phyloP scores from a whole-genome alignment of 2,329 filamentous ascomycete species.

The Aspergillus tanneri region DNA sequence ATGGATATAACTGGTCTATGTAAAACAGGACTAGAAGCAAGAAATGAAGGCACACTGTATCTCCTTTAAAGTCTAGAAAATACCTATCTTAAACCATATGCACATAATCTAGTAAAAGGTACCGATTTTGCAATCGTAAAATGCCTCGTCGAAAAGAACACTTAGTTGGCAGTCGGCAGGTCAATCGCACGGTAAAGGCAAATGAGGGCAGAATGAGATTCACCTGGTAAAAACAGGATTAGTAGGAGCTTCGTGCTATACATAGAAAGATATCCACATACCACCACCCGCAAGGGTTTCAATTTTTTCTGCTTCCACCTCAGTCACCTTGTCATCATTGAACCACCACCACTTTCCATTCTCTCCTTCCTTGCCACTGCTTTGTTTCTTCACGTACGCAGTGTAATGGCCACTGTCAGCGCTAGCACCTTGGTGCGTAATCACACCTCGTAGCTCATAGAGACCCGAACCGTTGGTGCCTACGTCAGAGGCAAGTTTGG shows the following conservation, averaged over 20 bases:
- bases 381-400: conserved; percentile 92
- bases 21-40: background rate
- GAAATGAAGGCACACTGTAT: background rate
- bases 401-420: conserved; percentile 99
- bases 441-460: conserved; percentile 89
- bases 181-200: conserved; percentile 53
- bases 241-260: conserved; percentile 16
- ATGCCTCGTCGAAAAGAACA: background rate
- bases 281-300: conserved; percentile 85
- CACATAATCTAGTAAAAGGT: conserved; percentile 1
- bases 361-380: conserved; percentile 70
- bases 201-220: conserved; percentile 53
- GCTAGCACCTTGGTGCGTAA: conserved; percentile 94
- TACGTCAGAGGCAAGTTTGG: conserved; percentile 70
- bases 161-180: conserved; percentile 44
- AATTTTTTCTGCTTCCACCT: conserved; percentile 89
- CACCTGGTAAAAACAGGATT: conserved; percentile 35
- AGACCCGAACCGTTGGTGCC: conserved; percentile 90
- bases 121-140: background rate
- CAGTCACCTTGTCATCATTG: conserved; percentile 95
- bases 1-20: background rate
- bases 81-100: conserved; percentile 6
- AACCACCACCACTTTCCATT: conserved; percentile 99
- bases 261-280: conserved; percentile 37
- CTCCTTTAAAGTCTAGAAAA: background rate